Evolutionary conservation across 108 stramenopile genomes (phyloP).

Genomic region (Nitzschia sp.): DNA sequence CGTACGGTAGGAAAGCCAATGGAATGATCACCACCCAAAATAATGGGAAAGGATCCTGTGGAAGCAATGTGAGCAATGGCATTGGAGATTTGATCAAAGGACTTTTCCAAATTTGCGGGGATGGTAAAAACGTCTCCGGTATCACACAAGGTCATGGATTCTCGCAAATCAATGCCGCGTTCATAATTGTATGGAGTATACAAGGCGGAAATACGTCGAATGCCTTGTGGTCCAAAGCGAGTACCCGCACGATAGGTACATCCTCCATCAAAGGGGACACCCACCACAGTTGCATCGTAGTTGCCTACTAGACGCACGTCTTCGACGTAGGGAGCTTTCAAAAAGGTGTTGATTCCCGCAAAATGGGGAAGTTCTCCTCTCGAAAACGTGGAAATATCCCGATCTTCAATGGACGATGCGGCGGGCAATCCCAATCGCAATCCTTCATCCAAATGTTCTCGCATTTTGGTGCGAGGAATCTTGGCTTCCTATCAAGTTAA

Average conservation of each 20-base stretch:
- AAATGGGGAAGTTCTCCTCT: slow-evolving; percentile 84
- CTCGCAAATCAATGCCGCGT: slow-evolving; percentile 80
- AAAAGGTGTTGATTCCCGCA: slow-evolving; percentile 85
- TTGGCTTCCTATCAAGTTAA: slow-evolving; percentile 56
- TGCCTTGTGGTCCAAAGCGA: slow-evolving; percentile 82
- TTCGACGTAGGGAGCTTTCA: slow-evolving; percentile 84
- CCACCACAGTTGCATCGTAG: slow-evolving; percentile 76
- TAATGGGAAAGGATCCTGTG: slow-evolving; percentile 77
- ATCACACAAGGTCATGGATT: slow-evolving; percentile 78
- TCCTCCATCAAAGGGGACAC: slow-evolving; percentile 86
- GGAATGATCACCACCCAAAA: slow-evolving; percentile 83
- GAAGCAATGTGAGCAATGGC: slow-evolving; percentile 77
- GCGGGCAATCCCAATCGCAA: slow-evolving; percentile 73
- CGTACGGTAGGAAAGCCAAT: slow-evolving; percentile 85
- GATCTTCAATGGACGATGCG: slow-evolving; percentile 75
- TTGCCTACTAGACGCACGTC: slow-evolving; percentile 57
- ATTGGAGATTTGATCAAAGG: slow-evolving; percentile 86
- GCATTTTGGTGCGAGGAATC: slow-evolving; percentile 55
- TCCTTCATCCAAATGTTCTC: slow-evolving; percentile 50
- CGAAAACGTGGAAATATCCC: slow-evolving; percentile 77
- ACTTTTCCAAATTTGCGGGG: slow-evolving; percentile 85
- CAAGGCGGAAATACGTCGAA: slow-evolving; percentile 76
- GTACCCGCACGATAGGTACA: slow-evolving; percentile 84
- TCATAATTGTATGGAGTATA: slow-evolving; percentile 88
- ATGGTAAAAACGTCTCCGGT: slow-evolving; percentile 78